Evolutionary conservation across 2,329 filamentous ascomycete genomes (phyloP).

Genomic region (Elsinoe australis): DNA sequence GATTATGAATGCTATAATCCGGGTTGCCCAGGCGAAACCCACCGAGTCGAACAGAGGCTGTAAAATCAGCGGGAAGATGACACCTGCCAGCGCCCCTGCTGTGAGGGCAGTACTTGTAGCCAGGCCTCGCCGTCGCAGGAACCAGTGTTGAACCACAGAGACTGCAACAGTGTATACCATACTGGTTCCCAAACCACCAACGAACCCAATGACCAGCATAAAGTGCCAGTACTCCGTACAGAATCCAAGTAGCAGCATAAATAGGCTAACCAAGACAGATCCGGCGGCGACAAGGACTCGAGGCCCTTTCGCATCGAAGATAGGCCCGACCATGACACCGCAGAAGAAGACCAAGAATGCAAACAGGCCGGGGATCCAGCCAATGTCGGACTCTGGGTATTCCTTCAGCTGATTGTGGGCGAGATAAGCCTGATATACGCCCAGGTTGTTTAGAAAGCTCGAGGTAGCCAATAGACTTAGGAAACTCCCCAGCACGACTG

Average conservation of each 20-base stretch:
- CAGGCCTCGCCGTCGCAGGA: slow-evolving; percentile 62
- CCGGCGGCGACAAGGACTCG: slow-evolving; percentile 60
- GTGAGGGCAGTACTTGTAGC: slow-evolving; percentile 77
- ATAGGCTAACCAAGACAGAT: slow-evolving; percentile 51
- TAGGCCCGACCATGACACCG: slow-evolving; percentile 24
- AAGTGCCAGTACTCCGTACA: slow-evolving; percentile 75
- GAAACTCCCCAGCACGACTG: slow-evolving; percentile 78
- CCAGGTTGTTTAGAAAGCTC: slow-evolving; percentile 26
- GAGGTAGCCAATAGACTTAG: slow-evolving; percentile 64
- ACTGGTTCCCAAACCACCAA: slow-evolving; percentile 64
- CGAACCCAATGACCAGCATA: slow-evolving; percentile 65
- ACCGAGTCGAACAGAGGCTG: slow-evolving; percentile 35
- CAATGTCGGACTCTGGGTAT: slow-evolving; percentile 23
- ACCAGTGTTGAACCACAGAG: slow-evolving; percentile 73
- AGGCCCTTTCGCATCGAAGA: slow-evolving; percentile 27
- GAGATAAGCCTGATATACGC: slow-evolving; percentile 22
- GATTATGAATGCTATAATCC: slow-evolving; percentile 39
- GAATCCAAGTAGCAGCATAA: slow-evolving; percentile 60
- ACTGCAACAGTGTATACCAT: slow-evolving; percentile 77
- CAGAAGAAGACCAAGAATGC: slow-evolving; percentile 27
- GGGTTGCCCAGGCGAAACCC: slow-evolving; percentile 40
- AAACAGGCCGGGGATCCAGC: slow-evolving; percentile 26
- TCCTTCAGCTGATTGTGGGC: slow-evolving; percentile 22
- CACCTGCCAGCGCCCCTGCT: slow-evolving; percentile 46
- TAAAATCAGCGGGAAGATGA: slow-evolving; percentile 40